Conservation (phyloP, 2,329 filamentous ascomycete species). For the Bipolaris cookei region DNA sequence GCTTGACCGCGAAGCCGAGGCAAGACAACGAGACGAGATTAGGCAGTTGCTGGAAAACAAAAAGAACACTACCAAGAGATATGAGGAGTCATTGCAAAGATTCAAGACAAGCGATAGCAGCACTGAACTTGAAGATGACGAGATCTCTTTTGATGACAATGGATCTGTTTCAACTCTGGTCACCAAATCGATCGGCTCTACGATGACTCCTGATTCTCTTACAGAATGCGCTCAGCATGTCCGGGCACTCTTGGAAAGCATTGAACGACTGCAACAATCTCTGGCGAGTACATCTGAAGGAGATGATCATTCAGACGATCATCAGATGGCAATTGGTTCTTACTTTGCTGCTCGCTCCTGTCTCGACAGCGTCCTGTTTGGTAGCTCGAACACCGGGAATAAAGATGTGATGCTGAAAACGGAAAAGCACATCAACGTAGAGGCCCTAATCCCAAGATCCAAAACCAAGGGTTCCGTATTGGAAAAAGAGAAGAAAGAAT, state of each 20-base stretch:
- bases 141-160: slow-evolving; percentile 2
- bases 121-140: slow-evolving; percentile 22
- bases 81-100: slow-evolving; percentile 33
- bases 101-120: slow-evolving; percentile 29
- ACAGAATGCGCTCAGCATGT: slow-evolving; percentile 36
- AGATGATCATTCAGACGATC: slow-evolving; percentile 39
- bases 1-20: slow-evolving; percentile 33
- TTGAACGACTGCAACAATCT: slow-evolving; percentile 30
- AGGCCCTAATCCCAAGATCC: neutral
- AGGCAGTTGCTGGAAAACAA: slow-evolving; percentile 31
- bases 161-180: neutral
- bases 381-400: neutral
- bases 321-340: slow-evolving; percentile 36
- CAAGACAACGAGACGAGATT: slow-evolving; percentile 35
- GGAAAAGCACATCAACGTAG: neutral
- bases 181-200: slow-evolving; percentile 25
- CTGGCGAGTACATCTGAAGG: slow-evolving; percentile 51
- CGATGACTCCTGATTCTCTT: slow-evolving; percentile 27
- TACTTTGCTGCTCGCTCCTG: slow-evolving; percentile 29
- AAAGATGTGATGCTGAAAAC: neutral
- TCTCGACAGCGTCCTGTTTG: slow-evolving; percentile 24
- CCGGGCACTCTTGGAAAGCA: slow-evolving; percentile 27
- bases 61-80: slow-evolving; percentile 31
- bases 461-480: neutral
- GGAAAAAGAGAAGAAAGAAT: neutral